Conservation (phyloP, 371 early-diverging fungal genomes). For the Lichtheimia ornata region DNA sequence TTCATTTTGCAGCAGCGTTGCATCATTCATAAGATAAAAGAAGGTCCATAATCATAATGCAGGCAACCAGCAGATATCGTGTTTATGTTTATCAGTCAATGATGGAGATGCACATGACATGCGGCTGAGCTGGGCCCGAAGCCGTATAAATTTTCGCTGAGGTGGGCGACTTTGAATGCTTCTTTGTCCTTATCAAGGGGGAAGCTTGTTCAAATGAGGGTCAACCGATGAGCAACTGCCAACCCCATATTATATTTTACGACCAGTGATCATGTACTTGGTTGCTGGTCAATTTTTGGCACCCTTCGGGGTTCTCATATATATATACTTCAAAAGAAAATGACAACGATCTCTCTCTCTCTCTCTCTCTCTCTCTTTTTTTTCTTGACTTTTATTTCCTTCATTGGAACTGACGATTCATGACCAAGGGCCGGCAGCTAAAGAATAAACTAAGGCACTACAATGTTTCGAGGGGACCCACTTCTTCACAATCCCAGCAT, state of each 20-base stretch:
- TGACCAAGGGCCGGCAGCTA: conserved; percentile 12
- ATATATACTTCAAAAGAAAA: conserved; percentile 5
- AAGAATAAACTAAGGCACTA: conserved; percentile 13
- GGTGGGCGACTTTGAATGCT: not conserved
- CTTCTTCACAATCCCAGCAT: not conserved
- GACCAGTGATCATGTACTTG: not conserved
- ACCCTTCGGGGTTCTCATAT: conserved; percentile 8
- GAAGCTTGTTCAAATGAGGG: conserved; percentile 16
- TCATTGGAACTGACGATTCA: not conserved
- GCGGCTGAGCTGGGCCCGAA: not conserved
- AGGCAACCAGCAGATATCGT: no score
- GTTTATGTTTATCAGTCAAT: no score
- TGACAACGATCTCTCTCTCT: conserved; percentile 1
- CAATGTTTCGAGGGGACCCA: not conserved
- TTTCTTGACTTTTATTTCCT: not conserved
- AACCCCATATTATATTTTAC: conserved; percentile 9
- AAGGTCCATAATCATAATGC: no score
- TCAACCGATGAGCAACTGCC: conserved; percentile 15
- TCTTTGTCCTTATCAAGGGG: conserved; percentile 15
- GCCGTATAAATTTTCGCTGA: not conserved
- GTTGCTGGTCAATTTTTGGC: conserved; percentile 6
- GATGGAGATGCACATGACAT: not conserved
- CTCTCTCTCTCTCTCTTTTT: not conserved
- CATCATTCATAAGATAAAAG: no score
- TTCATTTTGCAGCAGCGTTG: no score